Base-by-base conservation (phyloP, 805 yeast genomes). In the Wickerhamiella shivajii region DNA sequence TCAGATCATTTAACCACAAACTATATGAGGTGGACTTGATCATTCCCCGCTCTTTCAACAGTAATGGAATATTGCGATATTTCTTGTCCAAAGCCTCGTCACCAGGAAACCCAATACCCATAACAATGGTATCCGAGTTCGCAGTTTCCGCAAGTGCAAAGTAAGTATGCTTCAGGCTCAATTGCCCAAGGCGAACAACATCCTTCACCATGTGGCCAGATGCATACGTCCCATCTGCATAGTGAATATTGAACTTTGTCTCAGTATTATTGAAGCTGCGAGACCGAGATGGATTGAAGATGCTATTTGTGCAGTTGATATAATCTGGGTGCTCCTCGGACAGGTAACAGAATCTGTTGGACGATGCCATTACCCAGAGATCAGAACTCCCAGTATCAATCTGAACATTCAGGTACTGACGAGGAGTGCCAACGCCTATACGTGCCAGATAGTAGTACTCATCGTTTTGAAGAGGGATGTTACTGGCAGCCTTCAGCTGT, bases 341-440 rank as follows among this genome's bases (percentile, higher is more conserved):
- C 8, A 21, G 30, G 10, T 37, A 24, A 41, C 54, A 55, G 31
- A 59, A 64, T 2, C 74, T 64, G 44, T 70, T 71, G 19, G 55
- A 45, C 2, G 63, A 43, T 20, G 61, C 57, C 39, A 66, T 60
- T 21, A 77, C 70, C 81, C 83, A 77, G 33, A 76, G 49, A 50
- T 78, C 90, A 1, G 78, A 65, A 1, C 84, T 75, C 2, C 90
- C 92, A 1, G 87, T 78, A 48, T 78, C 92, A 15, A 78, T 51
- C 32, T 72, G 56, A 3, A 76, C 71, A 2, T 58, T 58, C 6
- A 77, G 58, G 3, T 56, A 47, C 43, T 75, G 77, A 1, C 57
- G 49, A 2, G 74, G 66, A 0, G 78, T 67, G 5, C 90, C 90
- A 6, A 78, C 36, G 13, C 48, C 34, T 15, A 57, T 40, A 23